Base-by-base conservation (phyloP, 2,329 filamentous ascomycete genomes). In the Diaporthe sp. region DNA sequence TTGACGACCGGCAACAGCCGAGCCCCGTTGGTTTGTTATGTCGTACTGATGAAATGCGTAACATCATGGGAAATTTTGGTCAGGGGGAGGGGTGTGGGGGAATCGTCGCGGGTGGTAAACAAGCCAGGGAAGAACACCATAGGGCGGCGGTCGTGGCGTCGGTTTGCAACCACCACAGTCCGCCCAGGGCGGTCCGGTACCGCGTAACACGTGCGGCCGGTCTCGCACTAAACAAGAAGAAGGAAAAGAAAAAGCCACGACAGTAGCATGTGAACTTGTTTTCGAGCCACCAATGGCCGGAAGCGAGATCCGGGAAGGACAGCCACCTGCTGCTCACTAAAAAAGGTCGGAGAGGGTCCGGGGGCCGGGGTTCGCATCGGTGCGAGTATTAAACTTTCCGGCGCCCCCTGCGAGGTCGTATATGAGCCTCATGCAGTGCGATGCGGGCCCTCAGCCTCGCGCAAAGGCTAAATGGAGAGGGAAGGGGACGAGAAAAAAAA, bases 401-500 rank as follows among this genome's bases (percentile, higher is more conserved):
- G 45, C n/a, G 30, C 30, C 17, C 64, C 64, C 47, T 54, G 64
- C 47, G 45, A 68, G 64, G 64, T 68, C 64, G 64, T 54, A 68
- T 68, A 54, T 68, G 64, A 68, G 64, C 47, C 64, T 68, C 64
- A 68, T 68, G 64, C 64, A 40, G 47, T 68, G 47, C 64, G 47
- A 68, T 68, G 64, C 30, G 64, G 64, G 64, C 47, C 47, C 64
- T 68, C 64, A 68, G 64, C 64, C 64, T 68, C 64, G 64, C 64
- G 47, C 45, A 68, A 54, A 68, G 64, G 64, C 64, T 68, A 68
- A 54, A 67, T 33, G n/a, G 17, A 17, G 60, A 45, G 25, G 28
- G 19, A 33, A 28, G 38, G n/a, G 52, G 7, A 17, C n/a, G n/a
- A n/a, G n/a, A 22, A 30, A 25, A 52, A 54, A 52, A 52, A 28